phyloP scores from a whole-genome alignment of 805 yeast species.

The Clavispora phyllophila region DNA sequence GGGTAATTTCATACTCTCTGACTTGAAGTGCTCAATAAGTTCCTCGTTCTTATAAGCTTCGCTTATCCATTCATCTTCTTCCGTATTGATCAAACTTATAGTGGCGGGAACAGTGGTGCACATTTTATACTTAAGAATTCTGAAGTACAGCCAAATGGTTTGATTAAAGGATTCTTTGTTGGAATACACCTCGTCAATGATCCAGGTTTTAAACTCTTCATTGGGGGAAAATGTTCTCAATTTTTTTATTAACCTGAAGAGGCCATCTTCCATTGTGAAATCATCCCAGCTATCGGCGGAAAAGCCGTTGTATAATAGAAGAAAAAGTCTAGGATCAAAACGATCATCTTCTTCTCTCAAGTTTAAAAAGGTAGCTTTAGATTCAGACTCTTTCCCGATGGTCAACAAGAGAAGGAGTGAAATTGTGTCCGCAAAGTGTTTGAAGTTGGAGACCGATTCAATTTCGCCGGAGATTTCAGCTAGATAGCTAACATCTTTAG shows the following conservation, averaged over 20 bases:
- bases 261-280: neutral
- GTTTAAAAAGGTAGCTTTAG: neutral
- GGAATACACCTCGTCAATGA: constrained; percentile 3
- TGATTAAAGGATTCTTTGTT: constrained; percentile 1
- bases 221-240: neutral
- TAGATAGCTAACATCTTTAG: neutral
- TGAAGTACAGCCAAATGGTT: constrained; percentile 1
- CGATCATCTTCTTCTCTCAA: neutral
- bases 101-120: neutral
- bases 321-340: constrained; percentile 10
- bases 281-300: constrained; percentile 4
- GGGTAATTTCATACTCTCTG: neutral
- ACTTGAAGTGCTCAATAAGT: constrained; percentile 5
- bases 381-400: neutral
- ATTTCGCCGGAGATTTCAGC: neutral
- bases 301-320: constrained; percentile 1
- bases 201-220: constrained; percentile 7
- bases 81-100: constrained; percentile 4
- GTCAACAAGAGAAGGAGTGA: neutral
- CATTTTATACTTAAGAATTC: constrained; percentile 5
- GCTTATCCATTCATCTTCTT: constrained; percentile 9
- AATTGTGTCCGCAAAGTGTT: neutral
- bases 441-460: neutral
- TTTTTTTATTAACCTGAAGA: neutral
- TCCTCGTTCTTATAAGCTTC: constrained; percentile 11